Evolutionary conservation across 331 rosid genomes (phyloP).

Genomic region (Acacia pycnantha): DNA sequence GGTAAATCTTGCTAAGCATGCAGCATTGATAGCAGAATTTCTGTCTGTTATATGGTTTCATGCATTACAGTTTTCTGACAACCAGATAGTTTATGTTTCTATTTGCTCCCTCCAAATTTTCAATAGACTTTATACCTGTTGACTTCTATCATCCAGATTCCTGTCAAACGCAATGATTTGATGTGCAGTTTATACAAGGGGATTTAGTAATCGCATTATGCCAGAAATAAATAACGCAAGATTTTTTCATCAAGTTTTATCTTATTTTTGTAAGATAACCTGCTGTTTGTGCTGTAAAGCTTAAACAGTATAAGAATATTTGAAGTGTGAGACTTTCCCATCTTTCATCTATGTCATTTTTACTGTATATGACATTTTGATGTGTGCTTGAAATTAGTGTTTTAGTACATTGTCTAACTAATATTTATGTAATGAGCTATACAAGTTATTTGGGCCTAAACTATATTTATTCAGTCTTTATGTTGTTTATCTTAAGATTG

Average conservation of each 20-base stretch:
- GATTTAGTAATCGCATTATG: constrained; percentile 13
- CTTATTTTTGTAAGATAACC: constrained; percentile 8
- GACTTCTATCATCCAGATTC: neutral
- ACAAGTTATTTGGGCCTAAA: constrained; percentile 18
- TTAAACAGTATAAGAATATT: constrained; percentile 7
- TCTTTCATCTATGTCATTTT: neutral
- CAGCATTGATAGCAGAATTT: neutral
- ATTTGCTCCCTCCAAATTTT: constrained; percentile 10
- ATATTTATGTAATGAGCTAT: constrained; percentile 4
- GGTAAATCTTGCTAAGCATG: constrained; percentile 51
- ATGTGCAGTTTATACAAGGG: neutral
- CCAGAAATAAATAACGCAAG: neutral
- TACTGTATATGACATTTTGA: too few relatives aligned
- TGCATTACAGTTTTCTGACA: constrained; percentile 5
- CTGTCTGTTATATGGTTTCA: constrained; percentile 16
- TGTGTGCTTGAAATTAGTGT: neutral
- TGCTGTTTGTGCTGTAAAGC: neutral
- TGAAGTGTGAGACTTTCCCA: constrained; percentile 3
- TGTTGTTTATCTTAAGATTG: neutral
- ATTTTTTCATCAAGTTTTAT: neutral
- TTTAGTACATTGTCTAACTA: neutral
- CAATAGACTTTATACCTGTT: constrained; percentile 1
- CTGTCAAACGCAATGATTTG: constrained; percentile 18
- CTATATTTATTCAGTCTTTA: constrained; percentile 13
- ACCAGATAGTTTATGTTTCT: constrained; percentile 20